Evolutionary conservation across 169 alveolate species (phyloP).

Genomic region (Plasmodium blacklocki): DNA sequence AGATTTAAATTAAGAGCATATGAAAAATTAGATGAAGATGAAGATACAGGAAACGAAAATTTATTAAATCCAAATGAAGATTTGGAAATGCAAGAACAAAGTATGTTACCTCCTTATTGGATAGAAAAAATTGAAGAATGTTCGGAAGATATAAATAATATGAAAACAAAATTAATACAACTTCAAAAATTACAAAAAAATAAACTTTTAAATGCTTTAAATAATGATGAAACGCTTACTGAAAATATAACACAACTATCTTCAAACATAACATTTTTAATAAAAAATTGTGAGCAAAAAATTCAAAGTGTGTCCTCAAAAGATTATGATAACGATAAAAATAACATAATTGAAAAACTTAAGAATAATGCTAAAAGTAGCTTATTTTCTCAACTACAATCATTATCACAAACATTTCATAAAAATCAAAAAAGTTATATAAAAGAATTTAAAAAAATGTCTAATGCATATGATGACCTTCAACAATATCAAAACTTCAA

Average conservation of each 20-base stretch:
- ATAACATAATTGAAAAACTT: conserved; percentile 47
- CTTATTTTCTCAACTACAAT: conserved; percentile 79
- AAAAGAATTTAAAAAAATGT: conserved; percentile 77
- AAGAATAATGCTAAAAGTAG: conserved; percentile 83
- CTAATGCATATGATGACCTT: conserved; percentile 64
- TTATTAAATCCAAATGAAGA: conserved; percentile 16
- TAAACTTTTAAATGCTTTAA: conserved; percentile 72
- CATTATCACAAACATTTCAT: conserved; percentile 80
- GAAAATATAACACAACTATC: conserved; percentile 68
- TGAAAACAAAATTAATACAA: conserved; percentile 70
- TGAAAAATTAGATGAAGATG: conserved; percentile 56
- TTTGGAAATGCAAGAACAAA: conserved; percentile 77
- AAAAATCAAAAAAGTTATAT: conserved; percentile 79
- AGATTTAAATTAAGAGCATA: conserved; percentile 70
- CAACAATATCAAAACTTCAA: conserved; percentile 22
- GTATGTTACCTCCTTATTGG: conserved; percentile 80
- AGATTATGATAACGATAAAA: conserved; percentile 2
- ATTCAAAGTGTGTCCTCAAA: conserved; percentile 43
- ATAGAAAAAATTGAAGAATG: conserved; percentile 78
- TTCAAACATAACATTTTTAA: conserved; percentile 48
- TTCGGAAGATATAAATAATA: conserved; percentile 77
- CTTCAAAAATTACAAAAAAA: conserved; percentile 79
- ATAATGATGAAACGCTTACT: conserved; percentile 64
- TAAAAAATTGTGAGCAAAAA: conserved; percentile 46
- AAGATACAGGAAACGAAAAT: conserved; percentile 55